These are phyloP conservation scores for Juncus effusus DNA, from an alignment of 176 grass and related monocot genomes.

Conservation along the genomic window DNA sequence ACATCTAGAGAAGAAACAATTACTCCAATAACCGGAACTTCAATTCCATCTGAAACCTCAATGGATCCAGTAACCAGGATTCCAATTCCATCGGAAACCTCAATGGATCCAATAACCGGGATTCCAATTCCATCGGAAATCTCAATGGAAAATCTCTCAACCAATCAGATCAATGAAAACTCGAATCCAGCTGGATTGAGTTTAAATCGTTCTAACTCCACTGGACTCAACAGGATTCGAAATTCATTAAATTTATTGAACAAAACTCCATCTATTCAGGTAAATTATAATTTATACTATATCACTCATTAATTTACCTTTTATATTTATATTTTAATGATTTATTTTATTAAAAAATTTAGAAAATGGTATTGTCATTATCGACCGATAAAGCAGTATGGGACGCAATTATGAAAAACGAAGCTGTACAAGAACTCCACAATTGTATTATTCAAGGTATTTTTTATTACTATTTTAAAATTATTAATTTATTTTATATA, in stretches of 20 bases:
- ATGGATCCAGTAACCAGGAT: too few relatives aligned
- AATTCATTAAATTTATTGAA: constrained; percentile 28
- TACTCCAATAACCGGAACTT: too few relatives aligned
- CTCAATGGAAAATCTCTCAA: not conserved
- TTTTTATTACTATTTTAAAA: not conserved
- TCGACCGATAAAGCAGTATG: constrained; percentile 83
- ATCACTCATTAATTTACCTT: not conserved
- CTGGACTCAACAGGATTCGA: constrained; percentile 15
- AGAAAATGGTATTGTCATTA: constrained; percentile 91
- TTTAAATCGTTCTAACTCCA: constrained; percentile 15
- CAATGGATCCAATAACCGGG: not conserved
- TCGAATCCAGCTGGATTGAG: constrained; percentile 3
- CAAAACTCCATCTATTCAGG: constrained; percentile 27
- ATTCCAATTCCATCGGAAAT: not conserved
- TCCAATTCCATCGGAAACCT: too few relatives aligned
- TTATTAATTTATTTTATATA: not conserved
- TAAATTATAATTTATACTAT: constrained; percentile 13
- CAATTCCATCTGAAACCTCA: too few relatives aligned
- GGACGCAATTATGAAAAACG: constrained; percentile 89
- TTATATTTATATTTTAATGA: constrained; percentile 22
- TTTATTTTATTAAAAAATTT: constrained; percentile 22
- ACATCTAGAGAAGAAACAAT: not conserved
- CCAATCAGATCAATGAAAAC: constrained; percentile 2
- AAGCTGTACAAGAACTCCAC: constrained; percentile 80
- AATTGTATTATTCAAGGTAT: constrained; percentile 59